Base-by-base conservation (phyloP, 345 rosid genomes). In the Carallia brachiata region DNA sequence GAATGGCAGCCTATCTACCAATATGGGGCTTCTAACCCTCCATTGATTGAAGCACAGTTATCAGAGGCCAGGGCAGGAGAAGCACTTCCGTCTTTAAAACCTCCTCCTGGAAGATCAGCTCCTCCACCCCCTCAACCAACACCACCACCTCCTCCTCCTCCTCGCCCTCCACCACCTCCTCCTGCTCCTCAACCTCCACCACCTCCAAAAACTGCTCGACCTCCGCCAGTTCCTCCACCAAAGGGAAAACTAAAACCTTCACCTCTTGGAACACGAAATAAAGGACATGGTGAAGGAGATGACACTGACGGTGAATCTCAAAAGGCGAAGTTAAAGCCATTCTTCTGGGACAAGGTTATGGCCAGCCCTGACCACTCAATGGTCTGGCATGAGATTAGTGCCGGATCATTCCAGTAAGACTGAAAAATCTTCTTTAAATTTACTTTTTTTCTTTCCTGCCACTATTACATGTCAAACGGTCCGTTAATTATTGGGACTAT, bases 331-430 rank as follows among this genome's bases (percentile, higher is more conserved):
- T 53, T 75, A 36, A 75, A 75, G 47, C 79, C 71, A 58, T 75
- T 75, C 62, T 75, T 75, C 27, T 75, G 75, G 79, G 79, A 75
- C 34, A 75, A 75, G 63, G 73, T 75, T 59, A 44, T 60, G 71
- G 75, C 75, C 19, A 75, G 57, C 27, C 71, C 64, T 6, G 50
- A 54, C 52, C 71, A 65, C 6, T 75, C 79, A 2, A 75, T 75
- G 79, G 71, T 75, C 36, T 75, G 79, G 79, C 64, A 66, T 70
- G 74, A 75, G 63, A 65, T 75, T 47, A 65, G 67, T 19, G 18
- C 60, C 28, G 79, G 75, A 59, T 75, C 79, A 7, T 75, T 61
- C 75, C 75, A 66, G 79, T 75, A 75, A 75, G 74, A 18, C 58
- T 23, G 9, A 7, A 7, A 39, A 52, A 36, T 27, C 13, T 7